Percentiles rank a stretch among this genome's conserved stretches.
Conservation (phyloP, 257 asterid genomes). For the Nemophila menziesii region DNA sequence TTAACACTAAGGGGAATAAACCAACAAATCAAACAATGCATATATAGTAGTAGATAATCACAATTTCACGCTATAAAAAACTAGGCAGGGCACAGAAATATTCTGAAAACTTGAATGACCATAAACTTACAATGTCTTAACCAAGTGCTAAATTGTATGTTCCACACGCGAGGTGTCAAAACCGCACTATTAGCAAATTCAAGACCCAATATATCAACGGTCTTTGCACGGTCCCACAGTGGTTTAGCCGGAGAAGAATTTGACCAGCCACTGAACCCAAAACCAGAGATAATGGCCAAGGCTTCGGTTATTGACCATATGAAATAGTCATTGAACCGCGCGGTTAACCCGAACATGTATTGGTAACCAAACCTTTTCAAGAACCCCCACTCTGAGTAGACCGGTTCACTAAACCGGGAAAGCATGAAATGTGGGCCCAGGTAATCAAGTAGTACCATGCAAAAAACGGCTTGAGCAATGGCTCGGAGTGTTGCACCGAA, state of each 20-base stretch:
- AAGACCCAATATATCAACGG: constrained; percentile 3
- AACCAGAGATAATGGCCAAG: constrained; percentile 1
- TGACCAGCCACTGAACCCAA: constrained; percentile 7
- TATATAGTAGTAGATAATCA: too few species aligned
- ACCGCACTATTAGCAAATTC: constrained; percentile 4
- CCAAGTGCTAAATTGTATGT: constrained; percentile 9
- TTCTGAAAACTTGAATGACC: too few species aligned
- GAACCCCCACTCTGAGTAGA: not conserved
- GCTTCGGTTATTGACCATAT: constrained; percentile 7
- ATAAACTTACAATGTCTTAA: constrained; percentile 4
- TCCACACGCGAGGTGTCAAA: constrained; percentile 2
- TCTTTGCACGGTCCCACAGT: constrained; percentile 7
- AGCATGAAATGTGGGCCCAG: constrained; percentile 1
- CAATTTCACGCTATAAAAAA: too few species aligned
- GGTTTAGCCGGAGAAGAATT: constrained; percentile 4
- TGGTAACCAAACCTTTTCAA: constrained; percentile 2
- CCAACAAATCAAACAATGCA: too few species aligned
- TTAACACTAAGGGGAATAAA: too few species aligned
- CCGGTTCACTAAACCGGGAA: not conserved
- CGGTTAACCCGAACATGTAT: constrained; percentile 3
- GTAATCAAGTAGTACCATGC: not conserved
- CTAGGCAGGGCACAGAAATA: too few species aligned
- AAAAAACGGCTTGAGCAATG: constrained; percentile 2
- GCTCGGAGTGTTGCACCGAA: constrained; percentile 4
- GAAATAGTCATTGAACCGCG: constrained; percentile 4